These are phyloP conservation scores for Tripterygium wilfordii DNA, from an alignment of 177 flowering plant species.

Conservation along the genomic window DNA sequence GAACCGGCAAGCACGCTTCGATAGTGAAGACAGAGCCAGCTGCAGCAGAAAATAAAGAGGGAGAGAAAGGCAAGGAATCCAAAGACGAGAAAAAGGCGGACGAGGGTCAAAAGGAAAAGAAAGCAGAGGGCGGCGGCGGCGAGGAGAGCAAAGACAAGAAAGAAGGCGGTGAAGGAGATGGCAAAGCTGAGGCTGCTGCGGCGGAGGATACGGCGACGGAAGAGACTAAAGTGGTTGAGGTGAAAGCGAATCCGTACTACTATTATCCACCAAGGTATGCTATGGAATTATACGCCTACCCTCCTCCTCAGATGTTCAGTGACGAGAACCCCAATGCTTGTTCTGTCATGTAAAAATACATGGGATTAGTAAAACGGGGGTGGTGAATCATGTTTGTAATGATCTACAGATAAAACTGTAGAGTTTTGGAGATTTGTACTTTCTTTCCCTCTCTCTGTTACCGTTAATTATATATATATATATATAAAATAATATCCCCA, in stretches of 20 bases:
- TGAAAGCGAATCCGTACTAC: conserved; percentile 38
- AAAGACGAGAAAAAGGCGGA: conserved; percentile 17
- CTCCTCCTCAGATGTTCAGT: conserved; percentile 79
- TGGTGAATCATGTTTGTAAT: background rate
- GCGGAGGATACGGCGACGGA: conserved; percentile 6
- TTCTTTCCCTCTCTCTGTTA: too few relatives aligned
- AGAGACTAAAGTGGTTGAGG: conserved; percentile 31
- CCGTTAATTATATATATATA: too few relatives aligned
- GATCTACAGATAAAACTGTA: too few relatives aligned
- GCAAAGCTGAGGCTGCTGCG: conserved; percentile 12
- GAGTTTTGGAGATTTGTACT: too few relatives aligned
- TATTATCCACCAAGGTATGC: conserved; percentile 28
- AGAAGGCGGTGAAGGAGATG: conserved; percentile 15
- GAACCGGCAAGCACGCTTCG: conserved; percentile 72
- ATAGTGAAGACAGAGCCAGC: conserved; percentile 68
- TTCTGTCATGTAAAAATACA: conserved; percentile 48
- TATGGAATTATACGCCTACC: conserved; percentile 26
- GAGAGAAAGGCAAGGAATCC: conserved; percentile 18
- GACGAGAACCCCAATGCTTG: conserved; percentile 89
- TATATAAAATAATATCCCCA: too few relatives aligned
- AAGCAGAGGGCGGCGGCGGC: conserved; percentile 9
- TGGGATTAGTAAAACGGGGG: conserved; percentile 2
- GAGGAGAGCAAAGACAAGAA: conserved; percentile 14
- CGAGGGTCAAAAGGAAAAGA: conserved; percentile 8
- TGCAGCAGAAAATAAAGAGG: conserved; percentile 47